A percentile compares a stretch with the other conserved stretches of the same genome.
Evolutionary conservation across 179 eudicot species (phyloP).

Genomic region (Carnegiea gigantea): DNA sequence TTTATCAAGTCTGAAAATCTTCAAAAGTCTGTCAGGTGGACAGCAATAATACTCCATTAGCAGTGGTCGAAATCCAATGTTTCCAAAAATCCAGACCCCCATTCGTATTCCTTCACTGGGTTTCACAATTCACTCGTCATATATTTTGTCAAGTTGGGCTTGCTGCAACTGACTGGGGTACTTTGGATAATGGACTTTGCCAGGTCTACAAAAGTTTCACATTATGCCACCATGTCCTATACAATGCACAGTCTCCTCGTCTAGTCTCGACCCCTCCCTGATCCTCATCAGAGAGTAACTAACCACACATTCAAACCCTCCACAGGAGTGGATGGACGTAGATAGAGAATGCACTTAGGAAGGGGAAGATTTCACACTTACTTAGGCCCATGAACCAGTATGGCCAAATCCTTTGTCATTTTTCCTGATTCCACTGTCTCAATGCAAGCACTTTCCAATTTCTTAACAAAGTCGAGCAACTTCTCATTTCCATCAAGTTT

Average conservation of each 20-base stretch:
- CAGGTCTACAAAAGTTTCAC: background rate
- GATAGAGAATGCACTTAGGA: background rate
- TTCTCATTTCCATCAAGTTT: constrained; percentile 71
- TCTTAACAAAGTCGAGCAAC: constrained; percentile 68
- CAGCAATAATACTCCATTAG: background rate
- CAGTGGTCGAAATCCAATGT: background rate
- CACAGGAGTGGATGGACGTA: background rate
- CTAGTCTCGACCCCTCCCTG: background rate
- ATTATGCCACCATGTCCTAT: background rate
- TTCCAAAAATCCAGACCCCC: background rate
- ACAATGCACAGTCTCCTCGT: background rate
- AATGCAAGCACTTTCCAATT: constrained; percentile 82
- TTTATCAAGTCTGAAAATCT: background rate
- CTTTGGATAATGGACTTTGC: background rate
- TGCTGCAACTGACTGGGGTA: background rate
- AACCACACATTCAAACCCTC: background rate
- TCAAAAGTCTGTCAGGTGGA: background rate
- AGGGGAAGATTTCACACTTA: constrained; percentile 35
- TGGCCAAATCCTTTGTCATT: constrained; percentile 97
- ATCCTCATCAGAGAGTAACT: background rate
- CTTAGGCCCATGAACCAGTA: constrained; percentile 84
- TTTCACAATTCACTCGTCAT: background rate
- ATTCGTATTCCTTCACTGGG: background rate
- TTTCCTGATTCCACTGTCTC: constrained; percentile 96
- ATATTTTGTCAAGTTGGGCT: background rate